Base-by-base conservation (phyloP, 768 basidiomycete genomes). In the Tulasnella sp. region DNA sequence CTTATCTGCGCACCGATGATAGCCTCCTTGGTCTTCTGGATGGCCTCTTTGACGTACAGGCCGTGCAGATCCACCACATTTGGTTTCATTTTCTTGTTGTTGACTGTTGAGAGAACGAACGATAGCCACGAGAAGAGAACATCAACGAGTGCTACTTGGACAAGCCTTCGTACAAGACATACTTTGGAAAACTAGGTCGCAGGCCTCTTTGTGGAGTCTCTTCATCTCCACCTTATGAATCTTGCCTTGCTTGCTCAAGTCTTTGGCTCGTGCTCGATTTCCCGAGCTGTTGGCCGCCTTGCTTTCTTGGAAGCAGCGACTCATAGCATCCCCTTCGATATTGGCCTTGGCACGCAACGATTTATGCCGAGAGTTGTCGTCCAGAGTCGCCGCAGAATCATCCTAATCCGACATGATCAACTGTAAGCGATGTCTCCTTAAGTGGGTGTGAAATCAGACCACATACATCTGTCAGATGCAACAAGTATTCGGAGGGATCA, bases 1-100 rank as follows among this genome's bases (percentile, higher is more conserved):
- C 77, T 72, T 27, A 68, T 71, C 58, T 83, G 84, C 13, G 88
- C 90, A 30, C 78, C 73, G 67, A 80, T 73, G 26, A 96, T 78
- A 13, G 86, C 84, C 23, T 70, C 66, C 64, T 97, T 93, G 1
- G 81, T 83, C 54, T 77, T 78, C 44, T 78, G 74, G 50, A 95
- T 81, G 23, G 93, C 90, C 72, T 98, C 95, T 68, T 90, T 91
- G 62, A 95, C 93, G 70, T 89, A 95, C 3, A 98, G 73, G 1
- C 91, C 94, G 68, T 97, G 94, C 24, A 97, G 73, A 70, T 97
- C 89, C 47, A 96, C 74, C 69, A 91, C 87, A 1, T 85, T 87
- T 0, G 78, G 77, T 60, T 78, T 70, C 53, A 84, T 83, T 61
- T 86, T 81, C 80, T 84, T 77, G 73, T 94, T 92, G 65, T 89